A percentile compares a stretch with the other conserved stretches of the same genome.
phyloP scores from a whole-genome alignment of 2,329 filamentous ascomycete species.

The Mycocentrospora acerina region DNA sequence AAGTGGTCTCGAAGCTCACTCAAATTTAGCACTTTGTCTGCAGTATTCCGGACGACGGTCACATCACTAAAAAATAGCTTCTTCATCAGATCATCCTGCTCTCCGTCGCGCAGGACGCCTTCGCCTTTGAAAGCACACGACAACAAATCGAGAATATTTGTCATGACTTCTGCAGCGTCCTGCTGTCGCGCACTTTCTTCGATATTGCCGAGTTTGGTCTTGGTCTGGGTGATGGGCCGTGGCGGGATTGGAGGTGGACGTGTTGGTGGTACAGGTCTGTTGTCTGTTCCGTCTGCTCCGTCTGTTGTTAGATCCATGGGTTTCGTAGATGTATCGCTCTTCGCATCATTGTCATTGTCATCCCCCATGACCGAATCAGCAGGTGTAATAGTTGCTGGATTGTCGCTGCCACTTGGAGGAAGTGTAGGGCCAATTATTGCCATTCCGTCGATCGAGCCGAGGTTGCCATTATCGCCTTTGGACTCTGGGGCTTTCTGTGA shows the following conservation, averaged over 20 bases:
- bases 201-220: constrained; percentile 49
- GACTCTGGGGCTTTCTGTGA: constrained; percentile 45
- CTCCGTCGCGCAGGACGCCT: constrained; percentile 65
- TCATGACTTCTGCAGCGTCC: constrained; percentile 94
- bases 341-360: constrained; percentile 12
- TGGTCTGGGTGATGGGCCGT: constrained; percentile 42
- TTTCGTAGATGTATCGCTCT: constrained; percentile 24
- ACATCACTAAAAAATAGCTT: constrained; percentile 45
- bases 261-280: constrained; percentile 41
- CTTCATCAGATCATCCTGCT: constrained; percentile 81
- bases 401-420: constrained; percentile 28
- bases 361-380: constrained; percentile 31
- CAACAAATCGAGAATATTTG: constrained; percentile 86
- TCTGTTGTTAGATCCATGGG: constrained; percentile 13
- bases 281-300: constrained; percentile 19
- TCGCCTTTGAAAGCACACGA: constrained; percentile 80
- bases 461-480: constrained; percentile 43
- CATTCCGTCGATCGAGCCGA: constrained; percentile 48
- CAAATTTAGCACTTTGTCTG: constrained; percentile 49
- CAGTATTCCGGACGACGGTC: constrained; percentile 44
- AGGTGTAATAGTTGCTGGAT: constrained; percentile 4
- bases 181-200: constrained; percentile 71
- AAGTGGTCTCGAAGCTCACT: constrained; percentile 64
- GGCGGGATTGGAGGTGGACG: constrained; percentile 63
- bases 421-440: constrained; percentile 50